Percentiles rank a stretch among this genome's conserved stretches.
phyloP scores from a whole-genome alignment of 345 rosid species.

The Acer saccharum region DNA sequence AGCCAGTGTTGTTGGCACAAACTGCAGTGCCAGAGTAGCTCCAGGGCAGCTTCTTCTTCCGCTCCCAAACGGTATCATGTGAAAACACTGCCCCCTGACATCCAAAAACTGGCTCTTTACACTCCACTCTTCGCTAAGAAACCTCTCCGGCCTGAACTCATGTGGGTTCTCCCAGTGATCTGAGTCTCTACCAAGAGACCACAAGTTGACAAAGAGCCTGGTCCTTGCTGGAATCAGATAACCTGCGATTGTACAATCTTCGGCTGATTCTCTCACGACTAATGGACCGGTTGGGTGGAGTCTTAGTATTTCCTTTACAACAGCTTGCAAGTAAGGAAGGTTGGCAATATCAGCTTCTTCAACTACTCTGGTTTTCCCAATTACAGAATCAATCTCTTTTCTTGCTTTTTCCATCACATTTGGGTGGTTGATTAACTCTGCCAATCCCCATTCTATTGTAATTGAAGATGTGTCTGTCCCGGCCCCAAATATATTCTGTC shows the following conservation, averaged over 20 bases:
- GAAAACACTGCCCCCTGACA: slow-evolving; percentile 43
- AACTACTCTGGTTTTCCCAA: slow-evolving; percentile 53
- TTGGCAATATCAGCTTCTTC: slow-evolving; percentile 58
- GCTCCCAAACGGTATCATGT: slow-evolving; percentile 49
- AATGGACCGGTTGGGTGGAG: slow-evolving; percentile 73
- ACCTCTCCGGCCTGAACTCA: slow-evolving; percentile 66
- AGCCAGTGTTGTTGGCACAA: slow-evolving; percentile 28
- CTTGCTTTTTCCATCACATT: slow-evolving; percentile 54
- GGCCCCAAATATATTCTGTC: slow-evolving; percentile 53
- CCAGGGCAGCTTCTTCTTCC: slow-evolving; percentile 63
- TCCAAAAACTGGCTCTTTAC: slow-evolving; percentile 37
- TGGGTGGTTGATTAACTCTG: slow-evolving; percentile 75
- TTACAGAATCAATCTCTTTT: slow-evolving; percentile 53
- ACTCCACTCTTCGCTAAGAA: slow-evolving; percentile 38
- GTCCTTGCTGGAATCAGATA: slow-evolving; percentile 53
- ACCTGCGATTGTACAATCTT: slow-evolving; percentile 44
- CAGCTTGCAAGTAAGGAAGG: slow-evolving; percentile 63
- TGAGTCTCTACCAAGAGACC: slow-evolving; percentile 57
- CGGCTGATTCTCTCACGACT: slow-evolving; percentile 45
- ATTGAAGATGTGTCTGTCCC: slow-evolving; percentile 57
- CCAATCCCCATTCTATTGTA: slow-evolving; percentile 68
- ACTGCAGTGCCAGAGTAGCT: slow-evolving; percentile 25
- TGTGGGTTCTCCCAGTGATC: slow-evolving; percentile 54
- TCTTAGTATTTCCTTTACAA: slow-evolving; percentile 65
- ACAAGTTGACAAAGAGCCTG: slow-evolving; percentile 55